Evolutionary conservation across 108 stramenopile genomes (phyloP), one percentile per base, ranked within the genome.

Genomic region (Fragilaria crotonensis): DNA sequence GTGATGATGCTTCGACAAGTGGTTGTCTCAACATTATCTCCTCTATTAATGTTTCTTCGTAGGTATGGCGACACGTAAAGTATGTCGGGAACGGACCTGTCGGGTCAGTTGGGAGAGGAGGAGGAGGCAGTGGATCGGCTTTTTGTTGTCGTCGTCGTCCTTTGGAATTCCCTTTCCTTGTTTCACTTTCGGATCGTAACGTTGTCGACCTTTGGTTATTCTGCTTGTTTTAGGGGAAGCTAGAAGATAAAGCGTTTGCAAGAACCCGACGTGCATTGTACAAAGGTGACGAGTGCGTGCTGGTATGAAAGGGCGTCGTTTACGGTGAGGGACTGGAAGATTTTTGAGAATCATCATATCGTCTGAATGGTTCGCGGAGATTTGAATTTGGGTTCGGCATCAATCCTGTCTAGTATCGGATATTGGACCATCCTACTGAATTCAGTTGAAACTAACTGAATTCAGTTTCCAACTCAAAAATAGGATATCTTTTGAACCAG

Each of bases 51-150:
- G 76, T 64, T 4, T 55, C 41, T 57, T 81, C 80, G 48, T 81
- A 81, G 11, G 73, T 74, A 47, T 81, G 80, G 19, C 80, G 62
- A 33, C 75, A 76, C 4, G 80, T 77, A 52, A 57, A 81, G 32
- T 75, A 77, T 18, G 56, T 53, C 1, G 80, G 80, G 9, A 62
- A 28, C 14, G 73, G 73, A 2, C 56, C 65, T 29, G 59, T 36
- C 25, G 76, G 49, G 2, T 33, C 25, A 17, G 73, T 73, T 48
- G 66, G 32, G 4, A 54, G 57, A 25, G 70, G 70, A 30, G 63
- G 48, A 20, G 59, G 70, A 2, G 45, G 45, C 22, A 46, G 45
- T 2, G 23, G 2, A n/a, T 25, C 27, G 23, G 23, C 23, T 52
- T 25, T 18, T 9, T 50, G 7, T n/a, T 50, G 20, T 5, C 54